Evolutionary conservation across 345 rosid genomes (phyloP), one percentile per base, ranked within the genome.

Genomic region (Anastatica hierochuntica): DNA sequence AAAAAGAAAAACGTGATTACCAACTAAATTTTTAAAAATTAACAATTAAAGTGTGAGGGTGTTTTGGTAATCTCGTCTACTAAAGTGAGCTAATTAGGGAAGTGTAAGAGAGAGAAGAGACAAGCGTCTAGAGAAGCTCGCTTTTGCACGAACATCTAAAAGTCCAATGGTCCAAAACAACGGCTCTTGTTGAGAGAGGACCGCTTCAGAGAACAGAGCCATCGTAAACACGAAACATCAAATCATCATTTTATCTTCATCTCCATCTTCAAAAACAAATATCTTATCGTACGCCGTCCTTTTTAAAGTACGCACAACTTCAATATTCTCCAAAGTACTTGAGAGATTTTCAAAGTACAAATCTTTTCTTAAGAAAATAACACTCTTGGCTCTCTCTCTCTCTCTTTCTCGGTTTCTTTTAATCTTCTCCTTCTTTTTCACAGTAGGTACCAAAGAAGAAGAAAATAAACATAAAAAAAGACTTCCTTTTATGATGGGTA

Each of bases 101-200:
- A 33, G 58, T 14, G 58, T 11, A 31, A 21, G 44, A 58, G 0
- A 49, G 38, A 13, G 46, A 57, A 65, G 70, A 57, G 64, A 65
- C 40, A 65, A 30, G 53, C 43, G 58, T 65, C 70, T 67, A 59
- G 71, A 67, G 71, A 67, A 67, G 34, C 61, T 59, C 71, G 65
- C 66, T 67, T 66, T 67, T 59, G 66, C 66, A 53, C 72, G 62
- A 60, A 60, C 72, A 67, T 51, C 66, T 67, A 67, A 67, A 67
- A 53, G 66, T 59, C 40, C 66, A 67, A 67, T 51, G 66, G 66
- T 60, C 72, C 29, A 67, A 67, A 67, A 40, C 51, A 45, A 60
- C 66, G 66, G 66, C 62, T 46, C 62, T 46, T 43, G 17, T 59
- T 56, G 20, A 50, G 18, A 63, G 42, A 63, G 56, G 43, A 58